These are phyloP conservation scores for Trifolium fragiferum DNA, from an alignment of 306 rosid species.

Conservation along the genomic window DNA sequence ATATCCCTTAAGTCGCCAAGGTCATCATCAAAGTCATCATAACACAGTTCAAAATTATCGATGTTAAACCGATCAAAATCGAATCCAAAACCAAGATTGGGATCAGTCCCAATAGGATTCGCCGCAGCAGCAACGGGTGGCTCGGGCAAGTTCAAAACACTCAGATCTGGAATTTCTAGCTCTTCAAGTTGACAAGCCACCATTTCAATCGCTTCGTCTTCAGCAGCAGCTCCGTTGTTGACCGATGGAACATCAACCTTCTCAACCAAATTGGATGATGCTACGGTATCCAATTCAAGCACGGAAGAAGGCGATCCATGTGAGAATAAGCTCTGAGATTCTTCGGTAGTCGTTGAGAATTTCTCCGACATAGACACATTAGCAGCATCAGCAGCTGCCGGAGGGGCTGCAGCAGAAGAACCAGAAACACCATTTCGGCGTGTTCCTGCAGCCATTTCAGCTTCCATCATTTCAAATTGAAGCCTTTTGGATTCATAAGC, in stretches of 20 bases:
- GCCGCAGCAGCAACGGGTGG: not conserved
- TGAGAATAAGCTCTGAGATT: constrained; percentile 48
- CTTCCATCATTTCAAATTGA: constrained; percentile 42
- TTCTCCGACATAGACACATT: constrained; percentile 5
- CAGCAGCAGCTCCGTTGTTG: not conserved
- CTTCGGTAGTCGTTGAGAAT: constrained; percentile 43
- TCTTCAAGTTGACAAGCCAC: constrained; percentile 32
- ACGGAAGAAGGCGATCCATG: constrained; percentile 65
- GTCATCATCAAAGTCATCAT: constrained; percentile 48
- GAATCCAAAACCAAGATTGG: constrained; percentile 29
- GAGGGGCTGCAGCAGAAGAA: not conserved
- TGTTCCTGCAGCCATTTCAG: constrained; percentile 33
- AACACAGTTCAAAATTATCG: constrained; percentile 47
- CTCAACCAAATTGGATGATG: constrained; percentile 42
- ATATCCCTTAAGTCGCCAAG: constrained; percentile 48
- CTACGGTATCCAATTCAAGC: constrained; percentile 60
- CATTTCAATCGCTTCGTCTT: constrained; percentile 30
- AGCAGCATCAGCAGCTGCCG: not conserved
- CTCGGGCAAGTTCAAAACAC: constrained; percentile 37
- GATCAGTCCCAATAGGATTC: constrained; percentile 40
- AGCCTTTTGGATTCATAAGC: constrained; percentile 67
- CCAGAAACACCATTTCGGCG: not conserved
- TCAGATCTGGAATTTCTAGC: constrained; percentile 60
- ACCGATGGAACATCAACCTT: constrained; percentile 11
- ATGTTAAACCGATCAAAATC: constrained; percentile 48